phyloP scores from a whole-genome alignment of 352 stramenopile genomes.

The Peronospora farinosa region DNA sequence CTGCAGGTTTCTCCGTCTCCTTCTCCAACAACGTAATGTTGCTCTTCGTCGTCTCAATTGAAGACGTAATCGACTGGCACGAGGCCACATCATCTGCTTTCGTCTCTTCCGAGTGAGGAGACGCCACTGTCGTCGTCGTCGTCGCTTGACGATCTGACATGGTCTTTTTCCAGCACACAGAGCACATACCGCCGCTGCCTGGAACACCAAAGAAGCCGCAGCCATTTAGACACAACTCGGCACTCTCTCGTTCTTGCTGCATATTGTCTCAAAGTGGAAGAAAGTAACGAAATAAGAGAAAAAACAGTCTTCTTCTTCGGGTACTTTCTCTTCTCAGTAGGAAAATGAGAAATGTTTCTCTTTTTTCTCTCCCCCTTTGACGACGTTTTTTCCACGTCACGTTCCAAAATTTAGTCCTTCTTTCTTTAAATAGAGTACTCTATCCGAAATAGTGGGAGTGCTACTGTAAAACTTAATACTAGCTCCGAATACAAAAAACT shows the following conservation, averaged over 20 bases:
- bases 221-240: constrained; percentile 64
- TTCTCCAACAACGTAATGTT: constrained; percentile 53
- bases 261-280: constrained; percentile 21
- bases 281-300: background rate
- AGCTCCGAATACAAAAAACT: too few relatives aligned
- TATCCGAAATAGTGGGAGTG: too few relatives aligned
- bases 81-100: constrained; percentile 12
- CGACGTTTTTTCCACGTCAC: too few relatives aligned
- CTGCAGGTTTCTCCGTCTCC: constrained; percentile 8
- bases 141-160: constrained; percentile 68
- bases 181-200: constrained; percentile 74
- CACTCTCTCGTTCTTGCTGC: constrained; percentile 76
- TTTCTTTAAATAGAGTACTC: too few relatives aligned
- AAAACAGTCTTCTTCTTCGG: too few relatives aligned
- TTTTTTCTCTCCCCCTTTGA: too few relatives aligned
- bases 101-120: constrained; percentile 15
- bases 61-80: constrained; percentile 35
- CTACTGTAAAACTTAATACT: too few relatives aligned
- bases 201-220: constrained; percentile 75
- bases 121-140: constrained; percentile 7
- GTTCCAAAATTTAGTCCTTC: too few relatives aligned
- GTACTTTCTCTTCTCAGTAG: too few relatives aligned
- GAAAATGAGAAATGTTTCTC: too few relatives aligned
- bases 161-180: constrained; percentile 81
- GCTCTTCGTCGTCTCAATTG: constrained; percentile 11